These are phyloP conservation scores for Acacia confusa DNA, from an alignment of 306 rosid genomes.

Conservation along the genomic window DNA sequence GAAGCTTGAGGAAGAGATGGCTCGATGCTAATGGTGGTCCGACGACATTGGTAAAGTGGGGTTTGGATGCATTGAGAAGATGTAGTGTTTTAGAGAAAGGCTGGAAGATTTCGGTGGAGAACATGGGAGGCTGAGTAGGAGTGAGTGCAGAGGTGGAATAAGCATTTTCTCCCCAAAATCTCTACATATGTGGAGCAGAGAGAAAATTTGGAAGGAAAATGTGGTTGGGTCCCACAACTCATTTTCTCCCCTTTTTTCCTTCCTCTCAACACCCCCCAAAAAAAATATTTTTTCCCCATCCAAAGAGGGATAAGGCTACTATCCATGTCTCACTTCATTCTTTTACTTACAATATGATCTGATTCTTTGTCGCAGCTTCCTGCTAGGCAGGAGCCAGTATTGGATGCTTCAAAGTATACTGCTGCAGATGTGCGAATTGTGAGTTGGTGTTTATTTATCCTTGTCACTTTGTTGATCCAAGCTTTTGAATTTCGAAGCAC, in stretches of 20 bases:
- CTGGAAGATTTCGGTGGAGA: neutral
- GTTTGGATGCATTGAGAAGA: neutral
- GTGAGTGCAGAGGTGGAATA: neutral
- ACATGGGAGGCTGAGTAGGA: neutral
- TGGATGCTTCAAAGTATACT: conserved; percentile 87
- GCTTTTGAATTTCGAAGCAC: neutral
- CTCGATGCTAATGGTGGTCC: neutral
- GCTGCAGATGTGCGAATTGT: conserved; percentile 99
- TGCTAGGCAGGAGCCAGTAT: conserved; percentile 80
- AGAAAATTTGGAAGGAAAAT: neutral
- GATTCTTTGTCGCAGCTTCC: conserved; percentile 62
- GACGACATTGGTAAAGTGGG: neutral
- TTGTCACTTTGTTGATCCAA: neutral
- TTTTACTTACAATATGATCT: conserved; percentile 14
- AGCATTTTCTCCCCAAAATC: neutral
- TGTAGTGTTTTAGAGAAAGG: neutral
- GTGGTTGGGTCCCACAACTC: neutral
- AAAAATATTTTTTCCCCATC: neutral
- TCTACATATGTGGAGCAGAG: neutral
- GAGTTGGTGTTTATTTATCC: conserved; percentile 44
- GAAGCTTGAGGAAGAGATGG: neutral
- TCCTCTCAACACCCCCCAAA: neutral
- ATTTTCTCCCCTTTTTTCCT: neutral
- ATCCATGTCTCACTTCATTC: neutral
- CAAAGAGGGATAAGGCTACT: neutral